These are phyloP conservation scores for Debaryomyces robertsiae DNA, from an alignment of 1,139 yeast genomes.

Conservation along the genomic window DNA sequence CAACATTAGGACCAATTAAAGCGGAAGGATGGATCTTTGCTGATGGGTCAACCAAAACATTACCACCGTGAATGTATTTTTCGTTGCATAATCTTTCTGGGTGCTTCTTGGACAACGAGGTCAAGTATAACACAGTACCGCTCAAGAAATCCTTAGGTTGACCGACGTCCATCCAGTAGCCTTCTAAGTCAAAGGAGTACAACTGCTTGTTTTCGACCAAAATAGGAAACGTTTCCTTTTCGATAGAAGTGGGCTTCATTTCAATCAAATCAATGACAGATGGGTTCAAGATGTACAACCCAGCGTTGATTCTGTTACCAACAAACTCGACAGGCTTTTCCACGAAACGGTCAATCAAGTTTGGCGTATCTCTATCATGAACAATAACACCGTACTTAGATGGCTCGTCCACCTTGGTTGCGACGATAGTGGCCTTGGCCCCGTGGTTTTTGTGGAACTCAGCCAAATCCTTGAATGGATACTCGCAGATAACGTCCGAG, in stretches of 20 bases:
- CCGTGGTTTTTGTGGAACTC: constrained; percentile 95
- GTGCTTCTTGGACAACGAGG: constrained; percentile 78
- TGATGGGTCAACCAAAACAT: constrained; percentile 91
- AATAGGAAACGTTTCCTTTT: constrained; percentile 98
- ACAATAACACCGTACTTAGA: constrained; percentile 99
- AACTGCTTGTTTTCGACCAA: constrained; percentile 86
- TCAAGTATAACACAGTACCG: constrained; percentile 91
- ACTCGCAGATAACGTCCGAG: constrained; percentile 98
- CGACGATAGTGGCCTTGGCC: constrained; percentile 97
- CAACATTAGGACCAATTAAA: constrained; percentile 97
- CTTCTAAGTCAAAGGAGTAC: constrained; percentile 96
- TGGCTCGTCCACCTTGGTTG: constrained; percentile 99
- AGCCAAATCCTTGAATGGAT: constrained; percentile 92
- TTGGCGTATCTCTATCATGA: constrained; percentile 89
- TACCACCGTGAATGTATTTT: constrained; percentile 83
- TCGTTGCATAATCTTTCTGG: constrained; percentile 71
- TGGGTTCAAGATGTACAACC: constrained; percentile 95
- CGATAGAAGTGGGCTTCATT: constrained; percentile 97
- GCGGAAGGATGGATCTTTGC: constrained; percentile 93
- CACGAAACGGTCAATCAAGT: constrained; percentile 96
- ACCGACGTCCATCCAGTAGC: constrained; percentile 99
- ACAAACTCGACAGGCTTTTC: constrained; percentile 99
- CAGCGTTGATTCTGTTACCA: constrained; percentile 97
- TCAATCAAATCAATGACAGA: constrained; percentile 95
- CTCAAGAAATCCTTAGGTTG: constrained; percentile 99